A percentile compares a stretch with the other conserved stretches of the same genome.
phyloP scores from a whole-genome alignment of 2,329 filamentous ascomycete genomes.

The Claviceps maximensis region DNA sequence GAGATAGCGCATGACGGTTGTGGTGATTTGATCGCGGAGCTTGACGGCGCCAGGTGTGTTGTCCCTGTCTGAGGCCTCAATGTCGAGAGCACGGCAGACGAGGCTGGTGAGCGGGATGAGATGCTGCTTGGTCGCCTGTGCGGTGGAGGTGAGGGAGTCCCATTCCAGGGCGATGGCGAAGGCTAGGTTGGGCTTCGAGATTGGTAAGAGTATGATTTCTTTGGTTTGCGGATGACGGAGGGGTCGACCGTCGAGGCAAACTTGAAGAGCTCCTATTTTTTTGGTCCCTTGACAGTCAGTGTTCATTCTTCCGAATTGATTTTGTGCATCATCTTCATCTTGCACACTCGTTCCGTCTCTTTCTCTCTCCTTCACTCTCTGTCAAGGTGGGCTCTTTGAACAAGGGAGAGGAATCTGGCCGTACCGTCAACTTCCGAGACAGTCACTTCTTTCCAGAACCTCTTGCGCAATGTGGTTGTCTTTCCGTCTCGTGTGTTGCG shows the following conservation, averaged over 20 bases:
- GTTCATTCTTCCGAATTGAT: background rate
- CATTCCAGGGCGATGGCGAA: conserved; percentile 83
- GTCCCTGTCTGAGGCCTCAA: conserved; percentile 50
- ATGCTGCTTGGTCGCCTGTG: conserved; percentile 75
- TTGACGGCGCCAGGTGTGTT: conserved; percentile 25
- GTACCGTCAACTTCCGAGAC: conserved; percentile 55
- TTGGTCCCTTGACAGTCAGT: background rate
- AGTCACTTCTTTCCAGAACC: conserved; percentile 80
- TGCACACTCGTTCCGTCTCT: background rate
- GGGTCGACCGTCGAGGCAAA: conserved; percentile 66
- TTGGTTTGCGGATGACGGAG: conserved; percentile 68
- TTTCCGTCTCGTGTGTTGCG: conserved; percentile 23
- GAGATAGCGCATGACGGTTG: conserved; percentile 68
- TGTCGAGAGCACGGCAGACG: conserved; percentile 70
- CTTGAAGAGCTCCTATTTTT: conserved; percentile 31
- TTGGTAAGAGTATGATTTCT: conserved; percentile 56
- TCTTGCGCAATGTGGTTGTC: conserved; percentile 42
- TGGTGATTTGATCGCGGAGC: conserved; percentile 50
- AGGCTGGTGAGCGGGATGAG: conserved; percentile 84
- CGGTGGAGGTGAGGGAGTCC: conserved; percentile 69
- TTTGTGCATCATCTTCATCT: background rate
- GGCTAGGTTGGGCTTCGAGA: conserved; percentile 67
- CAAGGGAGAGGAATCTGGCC: conserved; percentile 4
- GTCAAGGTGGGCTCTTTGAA: background rate
- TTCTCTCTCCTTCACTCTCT: background rate